Percentiles rank a stretch among this genome's conserved stretches.
phyloP scores from a whole-genome alignment of 495 filamentous ascomycete species.

The Cercophora newfieldiana region DNA sequence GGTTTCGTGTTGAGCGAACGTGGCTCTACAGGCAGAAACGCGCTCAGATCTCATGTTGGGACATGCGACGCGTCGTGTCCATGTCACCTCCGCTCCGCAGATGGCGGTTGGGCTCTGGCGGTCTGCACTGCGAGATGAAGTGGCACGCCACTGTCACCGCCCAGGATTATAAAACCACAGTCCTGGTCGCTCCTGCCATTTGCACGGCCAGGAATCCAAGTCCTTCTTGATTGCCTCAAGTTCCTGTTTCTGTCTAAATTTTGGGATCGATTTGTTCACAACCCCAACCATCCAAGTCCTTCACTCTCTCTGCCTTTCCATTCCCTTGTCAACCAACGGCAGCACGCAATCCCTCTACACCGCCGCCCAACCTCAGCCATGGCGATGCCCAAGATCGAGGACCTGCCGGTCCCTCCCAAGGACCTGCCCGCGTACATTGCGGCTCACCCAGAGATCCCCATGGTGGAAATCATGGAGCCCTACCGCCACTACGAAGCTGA shows the following conservation, averaged over 20 bases:
- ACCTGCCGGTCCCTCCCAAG: constrained; percentile 43
- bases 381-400: constrained; percentile 5
- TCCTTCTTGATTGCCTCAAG: background rate
- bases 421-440: constrained; percentile 49
- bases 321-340: background rate
- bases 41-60: background rate
- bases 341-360: background rate
- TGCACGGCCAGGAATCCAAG: background rate
- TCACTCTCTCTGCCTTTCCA: background rate
- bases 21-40: background rate
- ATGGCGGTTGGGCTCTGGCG: background rate
- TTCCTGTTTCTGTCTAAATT: background rate
- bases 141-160: background rate
- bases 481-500: constrained; percentile 68
- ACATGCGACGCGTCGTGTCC: background rate
- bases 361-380: constrained; percentile 1
- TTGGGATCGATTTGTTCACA: background rate
- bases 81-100: background rate
- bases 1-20: background rate
- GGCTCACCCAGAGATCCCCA: constrained; percentile 51
- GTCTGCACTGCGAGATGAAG: constrained; percentile 6
- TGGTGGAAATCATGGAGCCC: constrained; percentile 62
- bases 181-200: background rate
- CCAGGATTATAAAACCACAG: background rate
- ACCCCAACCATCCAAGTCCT: background rate